Evolutionary conservation across 345 rosid species (phyloP), one percentile per base, ranked within the genome.

Genomic region (Kandelia obovata): DNA sequence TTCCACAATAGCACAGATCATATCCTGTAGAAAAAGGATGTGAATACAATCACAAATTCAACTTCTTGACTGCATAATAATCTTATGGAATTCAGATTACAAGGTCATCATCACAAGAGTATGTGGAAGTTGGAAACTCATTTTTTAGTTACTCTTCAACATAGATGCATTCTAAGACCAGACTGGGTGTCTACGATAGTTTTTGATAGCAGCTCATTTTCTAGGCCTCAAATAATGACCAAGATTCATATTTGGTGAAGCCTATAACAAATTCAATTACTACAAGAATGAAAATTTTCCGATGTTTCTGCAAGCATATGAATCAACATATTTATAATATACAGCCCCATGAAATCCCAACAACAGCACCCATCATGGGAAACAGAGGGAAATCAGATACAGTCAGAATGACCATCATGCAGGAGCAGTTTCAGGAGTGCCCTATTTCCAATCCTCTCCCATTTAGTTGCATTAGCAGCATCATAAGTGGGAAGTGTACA

Each of bases 1-100:
- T 74, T 92, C 98, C 23, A 93, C 92, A 82, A 95, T 82, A 32
- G 93, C 86, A 73, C 94, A 86, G 65, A 95, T 79, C 98, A 95
- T 90, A 23, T 79, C 96, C 99, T 95, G 85, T 71, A 81, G 62
- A 74, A 34, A 75, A 25, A 65, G 64, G 31, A 49, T 37, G 13
- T 55, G 67, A 74, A 57, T 67, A 11, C 32, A 55, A 43, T 46
- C 59, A 10, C 20, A 39, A 5, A 47, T 34, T 53, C 6, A 10
- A 35, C 32, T 25, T 25, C 58, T n/a, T 20, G 58, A 64, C 5
- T 64, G n/a, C 64, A 2, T 47, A 5, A 27, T 56, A 21, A 64
- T n/a, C 23, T 34, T 62, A 66, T 6, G 5, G 17, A 65, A 39
- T 20, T 55, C 25, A 21, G 39, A 8, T 58, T 34, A 61, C 1